A percentile compares a stretch with the other conserved stretches of the same genome.
Evolutionary conservation across 1,139 yeast species (phyloP).

Genomic region (Pneumocystis canis): DNA sequence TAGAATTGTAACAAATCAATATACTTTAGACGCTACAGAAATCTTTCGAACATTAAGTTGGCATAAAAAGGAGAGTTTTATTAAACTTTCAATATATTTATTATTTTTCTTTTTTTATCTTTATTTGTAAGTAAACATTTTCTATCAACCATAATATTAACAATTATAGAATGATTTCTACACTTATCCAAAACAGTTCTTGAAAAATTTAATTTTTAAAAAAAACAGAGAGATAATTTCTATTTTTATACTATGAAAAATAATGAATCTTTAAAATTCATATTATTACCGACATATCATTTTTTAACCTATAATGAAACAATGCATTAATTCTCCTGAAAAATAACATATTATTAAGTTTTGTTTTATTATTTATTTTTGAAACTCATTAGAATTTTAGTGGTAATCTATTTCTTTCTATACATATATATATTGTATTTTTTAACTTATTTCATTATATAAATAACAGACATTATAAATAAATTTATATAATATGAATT

Average conservation of each 20-base stretch:
- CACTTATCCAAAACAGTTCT: background rate
- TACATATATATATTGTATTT: too few relatives aligned
- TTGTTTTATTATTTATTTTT: background rate
- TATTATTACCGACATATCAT: background rate
- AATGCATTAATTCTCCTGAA: background rate
- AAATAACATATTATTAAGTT: too few relatives aligned
- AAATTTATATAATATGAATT: background rate
- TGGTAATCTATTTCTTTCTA: background rate
- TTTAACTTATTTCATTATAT: background rate
- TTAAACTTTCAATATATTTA: slow-evolving; percentile 82
- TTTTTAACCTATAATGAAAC: background rate
- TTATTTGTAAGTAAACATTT: slow-evolving; percentile 35
- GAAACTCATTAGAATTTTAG: background rate
- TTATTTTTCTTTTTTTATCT: slow-evolving; percentile 88
- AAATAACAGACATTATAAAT: background rate
- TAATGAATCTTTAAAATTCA: background rate
- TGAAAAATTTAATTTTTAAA: background rate
- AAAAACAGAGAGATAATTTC: background rate
- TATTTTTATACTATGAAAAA: background rate
- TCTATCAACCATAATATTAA: background rate
- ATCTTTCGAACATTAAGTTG: slow-evolving; percentile 86
- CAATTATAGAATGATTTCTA: background rate
- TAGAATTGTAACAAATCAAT: slow-evolving; percentile 59
- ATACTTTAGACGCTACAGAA: slow-evolving; percentile 91
- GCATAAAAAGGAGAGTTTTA: slow-evolving; percentile 83